Conservation (phyloP, 306 rosid species). For the Cicer yamashitae region DNA sequence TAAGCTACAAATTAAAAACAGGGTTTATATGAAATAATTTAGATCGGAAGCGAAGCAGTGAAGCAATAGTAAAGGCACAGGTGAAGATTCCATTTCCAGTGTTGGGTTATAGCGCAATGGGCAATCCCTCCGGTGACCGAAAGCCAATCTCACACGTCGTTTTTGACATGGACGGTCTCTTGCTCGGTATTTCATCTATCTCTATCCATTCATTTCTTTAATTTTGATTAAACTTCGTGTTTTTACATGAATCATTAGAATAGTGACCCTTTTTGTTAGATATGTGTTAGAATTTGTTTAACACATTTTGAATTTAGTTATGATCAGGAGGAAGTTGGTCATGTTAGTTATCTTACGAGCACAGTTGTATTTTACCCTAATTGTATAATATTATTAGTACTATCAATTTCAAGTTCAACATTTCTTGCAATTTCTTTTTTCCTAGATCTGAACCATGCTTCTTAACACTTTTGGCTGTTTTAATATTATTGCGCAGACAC, state of each 20-base stretch:
- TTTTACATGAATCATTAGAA: neutral
- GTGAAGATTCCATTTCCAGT: neutral
- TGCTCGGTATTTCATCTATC: slow-evolving; percentile 63
- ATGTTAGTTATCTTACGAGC: too few relatives aligned
- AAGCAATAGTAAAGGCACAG: neutral
- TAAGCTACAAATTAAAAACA: too few relatives aligned
- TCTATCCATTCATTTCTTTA: neutral
- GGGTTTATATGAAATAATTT: too few relatives aligned
- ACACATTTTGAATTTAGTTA: too few relatives aligned
- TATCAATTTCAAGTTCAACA: too few relatives aligned
- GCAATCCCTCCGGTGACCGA: slow-evolving; percentile 47
- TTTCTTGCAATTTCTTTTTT: too few relatives aligned
- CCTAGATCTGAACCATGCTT: too few relatives aligned
- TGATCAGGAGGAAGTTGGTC: too few relatives aligned
- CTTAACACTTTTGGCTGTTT: neutral
- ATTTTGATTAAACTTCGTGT: neutral
- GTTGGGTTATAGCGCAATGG: slow-evolving; percentile 53
- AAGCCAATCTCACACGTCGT: slow-evolving; percentile 67
- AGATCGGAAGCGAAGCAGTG: too few relatives aligned
- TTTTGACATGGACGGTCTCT: slow-evolving; percentile 97
- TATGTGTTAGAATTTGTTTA: too few relatives aligned
- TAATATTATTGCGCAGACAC: slow-evolving; percentile 67
- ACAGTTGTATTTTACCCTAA: too few relatives aligned
- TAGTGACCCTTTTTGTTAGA: neutral
- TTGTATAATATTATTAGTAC: too few relatives aligned